These are phyloP conservation scores for Dactylis glomerata DNA, from an alignment of 176 grass and related monocot genomes.

Conservation along the genomic window DNA sequence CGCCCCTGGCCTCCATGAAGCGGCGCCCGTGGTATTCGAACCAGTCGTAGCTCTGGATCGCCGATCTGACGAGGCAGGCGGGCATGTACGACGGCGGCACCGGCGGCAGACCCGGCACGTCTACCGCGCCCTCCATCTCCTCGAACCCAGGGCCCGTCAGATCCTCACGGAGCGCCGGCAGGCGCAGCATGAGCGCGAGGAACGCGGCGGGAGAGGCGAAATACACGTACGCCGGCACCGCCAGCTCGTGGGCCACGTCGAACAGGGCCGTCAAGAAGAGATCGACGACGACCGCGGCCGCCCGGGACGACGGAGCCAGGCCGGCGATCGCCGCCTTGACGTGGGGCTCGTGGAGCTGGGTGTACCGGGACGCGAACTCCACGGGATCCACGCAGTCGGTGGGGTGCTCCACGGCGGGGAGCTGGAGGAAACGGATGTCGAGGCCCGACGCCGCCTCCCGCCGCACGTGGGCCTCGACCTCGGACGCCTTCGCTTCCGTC, in stretches of 20 bases:
- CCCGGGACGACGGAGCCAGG: neutral
- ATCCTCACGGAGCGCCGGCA: neutral
- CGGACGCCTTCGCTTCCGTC: neutral
- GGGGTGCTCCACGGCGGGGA: conserved; percentile 35
- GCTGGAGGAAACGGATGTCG: conserved; percentile 22
- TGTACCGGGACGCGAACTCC: conserved; percentile 15
- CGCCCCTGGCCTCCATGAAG: conserved; percentile 32
- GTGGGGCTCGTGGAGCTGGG: conserved; percentile 7
- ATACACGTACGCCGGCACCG: conserved; percentile 41
- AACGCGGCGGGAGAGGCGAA: conserved; percentile 32
- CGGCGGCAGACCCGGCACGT: conserved; percentile 28
- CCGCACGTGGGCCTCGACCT: conserved; percentile 12
- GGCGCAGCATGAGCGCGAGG: conserved; percentile 31
- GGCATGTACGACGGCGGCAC: conserved; percentile 28
- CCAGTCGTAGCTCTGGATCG: conserved; percentile 16
- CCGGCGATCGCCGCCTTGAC: conserved; percentile 29
- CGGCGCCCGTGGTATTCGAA: conserved; percentile 22
- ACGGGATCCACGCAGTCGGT: neutral
- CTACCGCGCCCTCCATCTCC: conserved; percentile 16
- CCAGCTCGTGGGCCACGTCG: conserved; percentile 27
- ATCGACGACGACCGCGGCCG: conserved; percentile 34
- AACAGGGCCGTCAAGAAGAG: conserved; percentile 27
- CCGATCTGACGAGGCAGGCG: neutral
- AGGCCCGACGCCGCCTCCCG: neutral
- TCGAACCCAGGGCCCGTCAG: neutral